Conservation (phyloP, 345 rosid species). For the Toxicodendron radicans region DNA sequence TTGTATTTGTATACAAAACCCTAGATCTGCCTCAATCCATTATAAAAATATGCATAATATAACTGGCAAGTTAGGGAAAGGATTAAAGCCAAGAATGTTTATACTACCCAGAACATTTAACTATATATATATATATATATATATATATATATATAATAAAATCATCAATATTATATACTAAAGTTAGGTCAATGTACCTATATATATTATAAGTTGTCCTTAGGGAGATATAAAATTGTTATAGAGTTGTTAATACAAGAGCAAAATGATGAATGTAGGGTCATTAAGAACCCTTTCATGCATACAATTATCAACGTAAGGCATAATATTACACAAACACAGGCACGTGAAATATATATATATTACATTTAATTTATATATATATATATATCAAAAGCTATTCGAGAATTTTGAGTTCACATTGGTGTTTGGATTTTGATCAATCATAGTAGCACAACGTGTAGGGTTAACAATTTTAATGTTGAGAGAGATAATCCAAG, state of each 20-base stretch:
- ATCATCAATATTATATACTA: too few relatives aligned
- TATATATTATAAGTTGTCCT: neutral
- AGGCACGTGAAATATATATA: slow-evolving; percentile 11
- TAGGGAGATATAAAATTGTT: neutral
- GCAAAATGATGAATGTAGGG: slow-evolving; percentile 5
- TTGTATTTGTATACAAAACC: neutral
- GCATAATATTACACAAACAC: neutral
- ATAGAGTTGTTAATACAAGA: neutral
- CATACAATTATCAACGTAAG: slow-evolving; percentile 19
- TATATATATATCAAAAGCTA: too few relatives aligned
- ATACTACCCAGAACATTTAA: too few relatives aligned
- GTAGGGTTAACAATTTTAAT: slow-evolving; percentile 32
- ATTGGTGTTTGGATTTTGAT: slow-evolving; percentile 19
- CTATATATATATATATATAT: too few relatives aligned
- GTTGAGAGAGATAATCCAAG: slow-evolving; percentile 18
- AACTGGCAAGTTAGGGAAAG: neutral
- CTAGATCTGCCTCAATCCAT: neutral
- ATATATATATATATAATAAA: too few relatives aligned
- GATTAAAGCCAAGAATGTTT: too few relatives aligned
- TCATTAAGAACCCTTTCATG: slow-evolving; percentile 15
- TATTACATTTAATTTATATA: neutral
- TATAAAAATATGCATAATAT: neutral
- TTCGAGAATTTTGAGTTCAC: too few relatives aligned
- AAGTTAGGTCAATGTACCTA: too few relatives aligned
- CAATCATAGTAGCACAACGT: slow-evolving; percentile 44